Percentiles rank a stretch among this genome's conserved stretches.
These are phyloP conservation scores for Epichloe hybrida DNA, from an alignment of 2,329 filamentous ascomycete species.

Conservation along the genomic window DNA sequence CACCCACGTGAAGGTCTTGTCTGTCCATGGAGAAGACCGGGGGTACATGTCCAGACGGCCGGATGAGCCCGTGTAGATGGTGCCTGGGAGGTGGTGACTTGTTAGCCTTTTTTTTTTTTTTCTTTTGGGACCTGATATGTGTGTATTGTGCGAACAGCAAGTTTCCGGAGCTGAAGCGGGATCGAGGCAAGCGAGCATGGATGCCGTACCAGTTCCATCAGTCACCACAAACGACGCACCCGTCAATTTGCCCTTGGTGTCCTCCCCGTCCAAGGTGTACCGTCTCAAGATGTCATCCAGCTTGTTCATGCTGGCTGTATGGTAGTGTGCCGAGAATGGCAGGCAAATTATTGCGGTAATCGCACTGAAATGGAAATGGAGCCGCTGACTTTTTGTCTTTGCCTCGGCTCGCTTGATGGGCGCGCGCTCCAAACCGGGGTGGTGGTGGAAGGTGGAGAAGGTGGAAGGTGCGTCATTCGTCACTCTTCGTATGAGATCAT, in stretches of 20 bases:
- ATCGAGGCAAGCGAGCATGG: background rate
- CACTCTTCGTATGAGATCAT: too few species aligned
- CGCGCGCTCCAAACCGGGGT: too few species aligned
- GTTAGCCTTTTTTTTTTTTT: too few species aligned
- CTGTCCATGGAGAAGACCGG: conserved; percentile 17
- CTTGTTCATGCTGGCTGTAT: conserved; percentile 12
- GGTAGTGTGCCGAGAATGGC: too few species aligned
- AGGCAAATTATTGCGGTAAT: too few species aligned
- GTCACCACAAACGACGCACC: conserved; percentile 24
- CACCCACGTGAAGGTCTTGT: conserved; percentile 21
- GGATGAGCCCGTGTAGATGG: conserved; percentile 22
- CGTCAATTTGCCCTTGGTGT: conserved; percentile 20
- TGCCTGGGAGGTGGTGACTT: conserved; percentile 9
- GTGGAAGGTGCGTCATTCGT: too few species aligned
- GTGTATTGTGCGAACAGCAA: background rate
- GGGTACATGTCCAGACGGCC: conserved; percentile 21
- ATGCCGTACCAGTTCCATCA: conserved; percentile 16
- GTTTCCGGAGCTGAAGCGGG: background rate
- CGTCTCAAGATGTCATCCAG: conserved; percentile 17
- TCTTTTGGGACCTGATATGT: background rate
- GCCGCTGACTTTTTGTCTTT: too few species aligned
- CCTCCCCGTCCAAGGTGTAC: conserved; percentile 15
- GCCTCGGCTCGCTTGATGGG: too few species aligned
- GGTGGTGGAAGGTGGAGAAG: too few species aligned
- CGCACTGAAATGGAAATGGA: too few species aligned